These are phyloP conservation scores for Penicillium sp. DNA, from an alignment of 2,329 filamentous ascomycete species.

Conservation along the genomic window DNA sequence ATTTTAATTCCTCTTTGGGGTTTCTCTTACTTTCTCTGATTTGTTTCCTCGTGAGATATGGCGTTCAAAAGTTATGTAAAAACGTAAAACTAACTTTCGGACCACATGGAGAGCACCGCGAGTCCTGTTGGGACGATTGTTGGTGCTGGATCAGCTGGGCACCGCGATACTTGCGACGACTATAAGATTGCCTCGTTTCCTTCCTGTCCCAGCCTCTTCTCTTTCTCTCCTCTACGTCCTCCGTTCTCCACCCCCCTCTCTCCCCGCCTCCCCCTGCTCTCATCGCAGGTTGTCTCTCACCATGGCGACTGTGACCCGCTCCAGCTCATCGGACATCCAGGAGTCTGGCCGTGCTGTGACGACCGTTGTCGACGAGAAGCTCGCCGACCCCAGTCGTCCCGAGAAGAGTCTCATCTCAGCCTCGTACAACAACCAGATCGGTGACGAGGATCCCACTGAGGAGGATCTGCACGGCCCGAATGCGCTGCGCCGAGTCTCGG, in stretches of 20 bases:
- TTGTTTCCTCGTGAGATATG: slow-evolving; percentile 1
- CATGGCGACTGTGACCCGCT: slow-evolving; percentile 10
- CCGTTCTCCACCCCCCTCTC: not conserved
- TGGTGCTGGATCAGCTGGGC: not conserved
- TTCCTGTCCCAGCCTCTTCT: not conserved
- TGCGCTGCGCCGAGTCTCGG: slow-evolving; percentile 27
- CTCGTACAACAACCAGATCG: slow-evolving; percentile 9
- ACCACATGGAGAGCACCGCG: not conserved
- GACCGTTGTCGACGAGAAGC: not conserved
- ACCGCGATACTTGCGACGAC: not conserved
- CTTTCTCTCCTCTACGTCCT: not conserved
- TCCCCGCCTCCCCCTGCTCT: not conserved
- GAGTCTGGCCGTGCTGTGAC: not conserved
- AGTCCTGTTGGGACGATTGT: not conserved
- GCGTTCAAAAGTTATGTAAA: not conserved
- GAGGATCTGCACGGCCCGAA: slow-evolving; percentile 29
- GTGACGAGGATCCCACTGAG: slow-evolving; percentile 28
- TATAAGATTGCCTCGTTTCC: slow-evolving; percentile 4
- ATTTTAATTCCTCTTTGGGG: not conserved
- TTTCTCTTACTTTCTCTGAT: slow-evolving; percentile 5
- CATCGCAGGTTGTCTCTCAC: not conserved
- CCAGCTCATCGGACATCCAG: slow-evolving; percentile 15
- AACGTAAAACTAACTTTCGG: not conserved
- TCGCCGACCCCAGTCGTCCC: slow-evolving; percentile 3
- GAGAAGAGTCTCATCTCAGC: slow-evolving; percentile 17